Evolutionary conservation across 371 early-diverging fungal genomes (phyloP).

Genomic region (Mucor ambiguus): DNA sequence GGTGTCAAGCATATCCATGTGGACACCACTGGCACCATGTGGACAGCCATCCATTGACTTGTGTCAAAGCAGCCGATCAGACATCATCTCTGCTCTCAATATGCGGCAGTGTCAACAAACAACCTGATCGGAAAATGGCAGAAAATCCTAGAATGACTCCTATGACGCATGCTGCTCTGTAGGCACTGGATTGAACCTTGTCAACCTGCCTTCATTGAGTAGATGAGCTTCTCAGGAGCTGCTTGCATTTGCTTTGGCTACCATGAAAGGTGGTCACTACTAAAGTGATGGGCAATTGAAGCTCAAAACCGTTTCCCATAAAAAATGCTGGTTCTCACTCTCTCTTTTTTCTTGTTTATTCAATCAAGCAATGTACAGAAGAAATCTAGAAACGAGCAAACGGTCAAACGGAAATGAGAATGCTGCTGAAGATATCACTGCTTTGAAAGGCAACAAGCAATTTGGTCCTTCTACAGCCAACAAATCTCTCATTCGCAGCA

Average conservation of each 20-base stretch:
- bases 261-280: background rate
- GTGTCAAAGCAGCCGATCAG: background rate
- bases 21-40: background rate
- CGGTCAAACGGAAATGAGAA: slow-evolving; percentile 13
- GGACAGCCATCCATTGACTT: background rate
- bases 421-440: slow-evolving; percentile 2
- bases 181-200: no score
- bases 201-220: background rate
- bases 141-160: no score
- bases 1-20: no score
- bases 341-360: background rate
- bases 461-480: slow-evolving; percentile 8
- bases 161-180: no score
- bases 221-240: background rate
- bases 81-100: background rate
- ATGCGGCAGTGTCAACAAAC: background rate
- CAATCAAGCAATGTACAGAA: background rate
- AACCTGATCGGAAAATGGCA: background rate
- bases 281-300: background rate
- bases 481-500: background rate
- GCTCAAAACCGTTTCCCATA: background rate
- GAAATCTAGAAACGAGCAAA: background rate
- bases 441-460: slow-evolving; percentile 2
- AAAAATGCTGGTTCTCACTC: background rate
- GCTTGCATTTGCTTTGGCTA: background rate